Percentiles rank a stretch among this genome's conserved stretches.
Evolutionary conservation across 2,329 filamentous ascomycete genomes (phyloP).

Genomic region (Mycosphaerella sp.): DNA sequence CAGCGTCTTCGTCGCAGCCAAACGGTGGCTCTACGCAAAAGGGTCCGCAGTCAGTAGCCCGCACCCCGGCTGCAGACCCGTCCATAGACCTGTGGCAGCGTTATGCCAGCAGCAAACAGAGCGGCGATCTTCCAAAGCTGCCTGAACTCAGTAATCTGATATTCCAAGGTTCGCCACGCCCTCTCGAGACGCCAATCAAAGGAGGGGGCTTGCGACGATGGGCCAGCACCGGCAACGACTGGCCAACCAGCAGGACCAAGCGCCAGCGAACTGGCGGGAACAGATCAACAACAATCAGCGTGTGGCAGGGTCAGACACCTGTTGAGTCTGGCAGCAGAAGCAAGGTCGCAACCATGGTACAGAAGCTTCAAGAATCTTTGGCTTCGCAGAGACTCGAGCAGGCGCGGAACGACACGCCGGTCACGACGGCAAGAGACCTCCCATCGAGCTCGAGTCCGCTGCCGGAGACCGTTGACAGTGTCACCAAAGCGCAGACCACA

Average conservation of each 20-base stretch:
- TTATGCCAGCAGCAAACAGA: conserved; percentile 37
- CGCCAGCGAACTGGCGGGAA: conserved; percentile 34
- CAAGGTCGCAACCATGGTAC: conserved; percentile 36
- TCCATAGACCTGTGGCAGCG: conserved; percentile 44
- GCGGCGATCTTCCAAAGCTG: conserved; percentile 35
- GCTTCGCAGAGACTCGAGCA: conserved; percentile 31
- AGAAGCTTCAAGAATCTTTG: conserved; percentile 44
- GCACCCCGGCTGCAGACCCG: conserved; percentile 44
- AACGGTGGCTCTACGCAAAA: conserved; percentile 32
- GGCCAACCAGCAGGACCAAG: conserved; percentile 39
- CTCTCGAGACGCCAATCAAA: conserved; percentile 40
- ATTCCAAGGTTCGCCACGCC: conserved; percentile 43
- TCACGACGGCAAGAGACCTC: conserved; percentile 21
- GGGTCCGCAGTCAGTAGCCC: conserved; percentile 16
- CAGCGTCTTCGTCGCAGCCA: conserved; percentile 35
- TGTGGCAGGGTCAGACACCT: conserved; percentile 37
- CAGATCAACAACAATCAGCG: conserved; percentile 25
- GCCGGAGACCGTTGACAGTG: conserved; percentile 32
- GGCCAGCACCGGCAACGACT: conserved; percentile 48
- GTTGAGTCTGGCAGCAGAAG: conserved; percentile 28
- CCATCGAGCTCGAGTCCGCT: conserved; percentile 46
- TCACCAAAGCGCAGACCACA: conserved; percentile 6
- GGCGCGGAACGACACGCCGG: conserved; percentile 11
- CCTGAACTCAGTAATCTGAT: conserved; percentile 42
- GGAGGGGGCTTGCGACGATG: conserved; percentile 45